A percentile compares a stretch with the other conserved stretches of the same genome.
These are phyloP conservation scores for Oryza rufipogon DNA, from an alignment of 176 grass and related monocot genomes.

Conservation along the genomic window DNA sequence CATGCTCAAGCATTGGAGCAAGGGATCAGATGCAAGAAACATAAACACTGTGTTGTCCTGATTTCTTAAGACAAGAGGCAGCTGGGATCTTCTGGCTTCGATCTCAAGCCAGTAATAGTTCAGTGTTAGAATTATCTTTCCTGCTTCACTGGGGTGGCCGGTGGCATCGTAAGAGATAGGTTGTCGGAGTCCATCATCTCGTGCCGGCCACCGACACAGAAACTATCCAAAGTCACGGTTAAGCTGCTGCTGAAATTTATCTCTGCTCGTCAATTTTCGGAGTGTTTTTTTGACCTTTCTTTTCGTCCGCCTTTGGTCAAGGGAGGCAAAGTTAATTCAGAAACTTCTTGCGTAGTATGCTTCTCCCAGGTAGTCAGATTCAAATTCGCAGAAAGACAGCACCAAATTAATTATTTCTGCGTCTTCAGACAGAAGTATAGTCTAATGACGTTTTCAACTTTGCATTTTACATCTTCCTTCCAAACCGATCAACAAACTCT, in stretches of 20 bases:
- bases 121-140: not conserved
- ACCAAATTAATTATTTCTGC: not conserved
- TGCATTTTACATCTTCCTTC: not conserved
- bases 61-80: no score
- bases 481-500: not conserved
- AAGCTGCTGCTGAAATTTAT: not conserved
- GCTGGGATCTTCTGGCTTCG: not conserved
- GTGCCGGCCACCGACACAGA: constrained; percentile 20
- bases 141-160: not conserved
- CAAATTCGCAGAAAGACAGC: not conserved
- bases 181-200: not conserved
- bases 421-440: not conserved
- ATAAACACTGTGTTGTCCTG: not conserved
- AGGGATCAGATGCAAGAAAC: constrained; percentile 27
- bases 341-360: not conserved
- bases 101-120: constrained; percentile 1
- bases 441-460: not conserved
- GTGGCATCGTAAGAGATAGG: not conserved
- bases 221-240: not conserved
- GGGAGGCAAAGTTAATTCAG: not conserved
- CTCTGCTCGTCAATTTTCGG: not conserved
- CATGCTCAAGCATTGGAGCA: constrained; percentile 10
- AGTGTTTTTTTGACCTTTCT: not conserved
- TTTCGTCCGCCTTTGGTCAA: not conserved
- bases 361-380: not conserved